Evolutionary conservation across 2,329 filamentous ascomycete genomes (phyloP).

Genomic region (Alternaria panax): DNA sequence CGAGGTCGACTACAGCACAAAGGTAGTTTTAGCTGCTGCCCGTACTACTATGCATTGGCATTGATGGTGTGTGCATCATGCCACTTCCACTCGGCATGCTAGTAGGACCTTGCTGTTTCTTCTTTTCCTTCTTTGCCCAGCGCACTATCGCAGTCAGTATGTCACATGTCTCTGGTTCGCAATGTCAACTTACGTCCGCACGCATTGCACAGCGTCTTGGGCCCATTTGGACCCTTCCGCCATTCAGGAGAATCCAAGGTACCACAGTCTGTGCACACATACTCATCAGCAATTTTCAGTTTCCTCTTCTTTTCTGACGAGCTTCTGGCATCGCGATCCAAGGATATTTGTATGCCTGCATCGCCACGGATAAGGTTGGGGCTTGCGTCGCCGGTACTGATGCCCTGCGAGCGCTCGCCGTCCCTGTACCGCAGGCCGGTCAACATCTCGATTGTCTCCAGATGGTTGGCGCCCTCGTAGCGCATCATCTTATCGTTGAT

Average conservation of each 20-base stretch:
- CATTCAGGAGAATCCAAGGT: slow-evolving; percentile 94
- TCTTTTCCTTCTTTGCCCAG: slow-evolving; percentile 79
- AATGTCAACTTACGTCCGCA: slow-evolving; percentile 73
- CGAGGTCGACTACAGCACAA: not conserved
- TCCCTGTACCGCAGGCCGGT: slow-evolving; percentile 88
- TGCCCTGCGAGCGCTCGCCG: slow-evolving; percentile 85
- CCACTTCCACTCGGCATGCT: slow-evolving; percentile 21
- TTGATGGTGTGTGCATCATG: slow-evolving; percentile 31
- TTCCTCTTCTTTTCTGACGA: slow-evolving; percentile 85
- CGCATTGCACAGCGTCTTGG: slow-evolving; percentile 94
- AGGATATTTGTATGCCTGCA: slow-evolving; percentile 81
- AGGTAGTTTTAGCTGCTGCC: slow-evolving; percentile 33
- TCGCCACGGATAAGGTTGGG: slow-evolving; percentile 85
- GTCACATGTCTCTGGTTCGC: not conserved
- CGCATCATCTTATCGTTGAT: slow-evolving; percentile 85
- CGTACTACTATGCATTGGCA: slow-evolving; percentile 42
- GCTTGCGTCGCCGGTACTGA: slow-evolving; percentile 84
- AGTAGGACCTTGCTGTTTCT: slow-evolving; percentile 53
- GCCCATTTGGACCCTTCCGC: slow-evolving; percentile 90
- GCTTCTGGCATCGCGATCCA: slow-evolving; percentile 74
- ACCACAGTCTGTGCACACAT: slow-evolving; percentile 95
- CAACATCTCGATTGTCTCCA: slow-evolving; percentile 90
- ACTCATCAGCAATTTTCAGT: slow-evolving; percentile 81
- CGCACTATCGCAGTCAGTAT: slow-evolving; percentile 55
- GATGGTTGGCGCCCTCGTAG: slow-evolving; percentile 75